These are phyloP conservation scores for Scytalidium sp. DNA, from an alignment of 2,329 filamentous ascomycete genomes.

Conservation along the genomic window DNA sequence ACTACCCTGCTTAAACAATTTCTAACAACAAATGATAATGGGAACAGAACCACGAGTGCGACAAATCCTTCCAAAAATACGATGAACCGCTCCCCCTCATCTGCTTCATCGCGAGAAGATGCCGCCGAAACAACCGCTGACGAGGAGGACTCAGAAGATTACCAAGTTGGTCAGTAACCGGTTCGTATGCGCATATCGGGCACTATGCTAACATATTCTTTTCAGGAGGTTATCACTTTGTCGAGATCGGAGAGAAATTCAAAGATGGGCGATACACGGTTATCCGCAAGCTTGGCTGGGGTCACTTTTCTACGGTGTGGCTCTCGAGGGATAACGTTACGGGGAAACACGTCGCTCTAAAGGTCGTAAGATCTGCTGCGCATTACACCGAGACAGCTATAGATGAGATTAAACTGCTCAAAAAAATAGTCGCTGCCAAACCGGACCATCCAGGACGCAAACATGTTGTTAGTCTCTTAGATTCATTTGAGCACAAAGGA, in stretches of 20 bases:
- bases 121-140: conserved; percentile 89
- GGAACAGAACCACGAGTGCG: conserved; percentile 24
- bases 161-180: conserved; percentile 56
- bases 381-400: conserved; percentile 99
- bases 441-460: conserved; percentile 90
- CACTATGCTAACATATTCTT: not conserved
- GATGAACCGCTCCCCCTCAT: conserved; percentile 50
- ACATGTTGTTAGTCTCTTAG: conserved; percentile 92
- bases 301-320: conserved; percentile 98
- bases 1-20: conserved; percentile 23
- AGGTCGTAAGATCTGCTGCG: conserved; percentile 94
- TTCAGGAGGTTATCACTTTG: conserved; percentile 89
- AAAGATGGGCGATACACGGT: conserved; percentile 97
- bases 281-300: conserved; percentile 95
- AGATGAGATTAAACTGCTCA: conserved; percentile 97
- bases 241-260: conserved; percentile 91
- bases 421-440: conserved; percentile 94
- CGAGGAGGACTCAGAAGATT: conserved; percentile 98
- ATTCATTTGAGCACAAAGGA: conserved; percentile 97
- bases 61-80: conserved; percentile 21
- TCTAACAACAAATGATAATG: conserved; percentile 23
- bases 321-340: conserved; percentile 78
- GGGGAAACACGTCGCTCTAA: conserved; percentile 93
- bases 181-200: not conserved
- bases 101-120: conserved; percentile 78